Evolutionary conservation across 495 filamentous ascomycete species (phyloP).

Genomic region (Penicillium argentinense): DNA sequence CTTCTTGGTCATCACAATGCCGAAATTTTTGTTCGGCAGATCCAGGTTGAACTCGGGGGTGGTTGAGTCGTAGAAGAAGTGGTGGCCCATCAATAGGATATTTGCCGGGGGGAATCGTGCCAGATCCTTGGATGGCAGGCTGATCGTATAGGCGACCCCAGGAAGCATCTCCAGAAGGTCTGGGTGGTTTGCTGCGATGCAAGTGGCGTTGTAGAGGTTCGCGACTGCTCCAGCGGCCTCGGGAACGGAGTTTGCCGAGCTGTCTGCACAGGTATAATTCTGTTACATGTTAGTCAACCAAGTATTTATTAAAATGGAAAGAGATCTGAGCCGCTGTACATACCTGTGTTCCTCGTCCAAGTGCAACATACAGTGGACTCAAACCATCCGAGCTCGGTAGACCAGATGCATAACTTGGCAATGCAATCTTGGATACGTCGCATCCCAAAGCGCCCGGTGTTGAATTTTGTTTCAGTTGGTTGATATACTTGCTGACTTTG

Average conservation of each 20-base stretch:
- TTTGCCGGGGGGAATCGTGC: conserved; percentile 48
- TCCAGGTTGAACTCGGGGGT: conserved; percentile 81
- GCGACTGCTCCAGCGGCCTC: conserved; percentile 72
- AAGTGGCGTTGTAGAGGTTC: conserved; percentile 84
- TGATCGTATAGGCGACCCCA: conserved; percentile 32
- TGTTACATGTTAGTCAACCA: too few species aligned
- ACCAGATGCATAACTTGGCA: conserved; percentile 42
- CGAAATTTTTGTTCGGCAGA: conserved; percentile 53
- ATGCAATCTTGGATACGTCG: conserved; percentile 35
- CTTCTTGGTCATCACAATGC: conserved; percentile 64
- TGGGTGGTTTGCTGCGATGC: conserved; percentile 66
- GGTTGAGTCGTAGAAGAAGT: conserved; percentile 68
- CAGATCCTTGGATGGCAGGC: conserved; percentile 41
- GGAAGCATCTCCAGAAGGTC: conserved; percentile 57
- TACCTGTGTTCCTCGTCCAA: conserved; percentile 78
- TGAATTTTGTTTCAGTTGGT: conserved; percentile 15
- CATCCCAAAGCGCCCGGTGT: conserved; percentile 26
- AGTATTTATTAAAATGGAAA: too few species aligned
- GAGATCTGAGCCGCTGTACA: too few species aligned
- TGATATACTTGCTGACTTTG: conserved; percentile 42
- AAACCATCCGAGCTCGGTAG: conserved; percentile 61
- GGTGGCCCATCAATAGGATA: conserved; percentile 67
- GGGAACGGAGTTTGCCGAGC: conserved; percentile 58
- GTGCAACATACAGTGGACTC: conserved; percentile 68
- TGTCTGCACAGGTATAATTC: conserved; percentile 83